phyloP scores from a whole-genome alignment of 192 early-diverging fungal genomes.

The Phycomyces blakesleeanus region DNA sequence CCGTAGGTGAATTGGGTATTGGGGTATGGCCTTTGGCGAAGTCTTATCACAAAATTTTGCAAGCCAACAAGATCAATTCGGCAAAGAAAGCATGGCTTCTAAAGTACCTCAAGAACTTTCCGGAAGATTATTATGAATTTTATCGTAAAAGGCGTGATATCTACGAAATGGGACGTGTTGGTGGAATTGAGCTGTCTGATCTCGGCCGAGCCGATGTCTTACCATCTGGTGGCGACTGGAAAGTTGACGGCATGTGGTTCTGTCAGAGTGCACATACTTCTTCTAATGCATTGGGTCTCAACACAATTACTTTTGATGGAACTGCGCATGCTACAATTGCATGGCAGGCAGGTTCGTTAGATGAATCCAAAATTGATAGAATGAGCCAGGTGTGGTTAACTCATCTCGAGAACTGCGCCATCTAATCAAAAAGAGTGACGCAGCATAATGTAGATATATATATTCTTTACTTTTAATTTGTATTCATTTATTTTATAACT shows the following conservation, averaged over 20 bases:
- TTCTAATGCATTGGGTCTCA: slow-evolving; percentile 7
- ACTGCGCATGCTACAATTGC: slow-evolving; percentile 5
- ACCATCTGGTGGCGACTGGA: background rate
- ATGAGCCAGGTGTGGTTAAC: too few relatives aligned
- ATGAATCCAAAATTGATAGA: background rate
- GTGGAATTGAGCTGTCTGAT: slow-evolving; percentile 34
- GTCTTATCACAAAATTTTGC: slow-evolving; percentile 17
- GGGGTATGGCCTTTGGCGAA: slow-evolving; percentile 17
- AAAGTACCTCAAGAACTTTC: slow-evolving; percentile 14
- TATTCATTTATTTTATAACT: too few relatives aligned
- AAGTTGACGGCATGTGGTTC: slow-evolving; percentile 19
- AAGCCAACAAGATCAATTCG: slow-evolving; percentile 1
- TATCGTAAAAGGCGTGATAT: slow-evolving; percentile 14
- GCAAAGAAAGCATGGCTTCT: slow-evolving; percentile 6
- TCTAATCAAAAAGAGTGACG: too few relatives aligned
- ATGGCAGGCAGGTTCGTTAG: slow-evolving; percentile 22
- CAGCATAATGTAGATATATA: too few relatives aligned
- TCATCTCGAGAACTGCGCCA: too few relatives aligned
- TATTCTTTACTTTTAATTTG: too few relatives aligned
- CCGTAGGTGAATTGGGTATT: background rate
- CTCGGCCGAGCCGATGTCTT: slow-evolving; percentile 14
- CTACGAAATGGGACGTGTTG: slow-evolving; percentile 20
- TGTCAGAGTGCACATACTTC: slow-evolving; percentile 26
- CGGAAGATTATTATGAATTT: slow-evolving; percentile 17
- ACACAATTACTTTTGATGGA: slow-evolving; percentile 14